Conservation (phyloP, 2,329 filamentous ascomycete genomes). For the Colletotrichum caudatum region DNA sequence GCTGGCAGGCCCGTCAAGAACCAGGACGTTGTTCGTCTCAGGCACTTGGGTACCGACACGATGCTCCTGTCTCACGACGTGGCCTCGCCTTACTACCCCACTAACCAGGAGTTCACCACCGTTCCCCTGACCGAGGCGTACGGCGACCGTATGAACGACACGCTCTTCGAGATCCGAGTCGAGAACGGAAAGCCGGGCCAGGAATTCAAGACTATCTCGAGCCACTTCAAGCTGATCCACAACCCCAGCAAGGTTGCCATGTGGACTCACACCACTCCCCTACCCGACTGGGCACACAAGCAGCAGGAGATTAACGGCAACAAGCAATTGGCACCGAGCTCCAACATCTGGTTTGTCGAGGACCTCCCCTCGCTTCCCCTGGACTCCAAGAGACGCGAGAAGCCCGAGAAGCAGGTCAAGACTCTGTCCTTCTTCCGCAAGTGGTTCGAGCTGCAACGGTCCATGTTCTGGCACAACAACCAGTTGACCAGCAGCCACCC, state of each 20-base stretch:
- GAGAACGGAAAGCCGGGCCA: slow-evolving; percentile 85
- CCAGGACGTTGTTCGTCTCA: slow-evolving; percentile 86
- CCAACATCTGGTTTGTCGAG: slow-evolving; percentile 95
- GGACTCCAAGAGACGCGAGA: slow-evolving; percentile 79
- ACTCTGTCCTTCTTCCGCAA: slow-evolving; percentile 89
- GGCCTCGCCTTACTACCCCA: slow-evolving; percentile 94
- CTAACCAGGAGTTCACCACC: slow-evolving; percentile 98
- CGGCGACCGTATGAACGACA: slow-evolving; percentile 84
- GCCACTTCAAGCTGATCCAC: slow-evolving; percentile 96
- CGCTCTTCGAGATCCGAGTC: slow-evolving; percentile 90
- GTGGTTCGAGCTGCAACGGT: slow-evolving; percentile 95
- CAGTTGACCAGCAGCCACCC: slow-evolving; percentile 97
- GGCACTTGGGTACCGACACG: slow-evolving; percentile 87
- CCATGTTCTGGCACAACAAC: slow-evolving; percentile 99
- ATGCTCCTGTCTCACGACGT: slow-evolving; percentile 95
- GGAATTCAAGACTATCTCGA: slow-evolving; percentile 89
- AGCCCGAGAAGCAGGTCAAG: slow-evolving; percentile 84
- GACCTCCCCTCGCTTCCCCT: slow-evolving; percentile 83
- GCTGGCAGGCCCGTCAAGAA: slow-evolving; percentile 78
- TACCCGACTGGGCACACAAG: slow-evolving; percentile 98
- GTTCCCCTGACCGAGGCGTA: slow-evolving; percentile 78
- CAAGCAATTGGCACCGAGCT: slow-evolving; percentile 90
- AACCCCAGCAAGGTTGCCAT: slow-evolving; percentile 96
- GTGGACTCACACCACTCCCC: slow-evolving; percentile 96
- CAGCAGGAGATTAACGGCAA: slow-evolving; percentile 99